Percentiles rank a stretch among this genome's conserved stretches.
Evolutionary conservation across 106 monocot species (phyloP).

Genomic region (Dendrobium chrysotoxum): DNA sequence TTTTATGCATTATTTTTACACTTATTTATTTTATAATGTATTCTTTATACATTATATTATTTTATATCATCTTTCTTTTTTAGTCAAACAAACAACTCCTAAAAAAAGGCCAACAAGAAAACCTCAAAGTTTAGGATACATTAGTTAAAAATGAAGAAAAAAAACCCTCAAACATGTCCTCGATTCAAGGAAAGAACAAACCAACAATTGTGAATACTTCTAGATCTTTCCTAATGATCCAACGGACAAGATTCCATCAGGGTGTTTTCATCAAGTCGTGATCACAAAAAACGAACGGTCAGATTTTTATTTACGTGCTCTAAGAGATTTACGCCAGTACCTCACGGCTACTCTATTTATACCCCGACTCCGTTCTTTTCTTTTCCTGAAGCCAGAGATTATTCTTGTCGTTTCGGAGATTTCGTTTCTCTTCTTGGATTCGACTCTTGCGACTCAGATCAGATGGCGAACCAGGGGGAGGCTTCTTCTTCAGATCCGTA

Average conservation of each 20-base stretch:
- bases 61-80: too few species aligned
- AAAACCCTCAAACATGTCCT: background rate
- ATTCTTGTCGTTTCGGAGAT: background rate
- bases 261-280: background rate
- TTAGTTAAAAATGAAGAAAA: background rate
- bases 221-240: conserved; percentile 1
- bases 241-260: background rate
- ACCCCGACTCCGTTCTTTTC: background rate
- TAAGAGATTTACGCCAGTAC: background rate
- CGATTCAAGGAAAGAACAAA: too few species aligned
- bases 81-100: too few species aligned
- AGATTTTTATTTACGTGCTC: background rate
- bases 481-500: conserved; percentile 62
- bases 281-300: background rate
- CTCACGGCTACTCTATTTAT: background rate
- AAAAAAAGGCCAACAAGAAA: background rate
- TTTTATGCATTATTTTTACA: too few species aligned
- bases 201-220: background rate
- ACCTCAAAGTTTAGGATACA: background rate
- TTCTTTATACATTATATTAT: too few species aligned
- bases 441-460: background rate
- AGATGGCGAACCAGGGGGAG: conserved; percentile 43
- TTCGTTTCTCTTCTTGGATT: background rate
- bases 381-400: background rate
- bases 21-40: too few species aligned